Evolutionary conservation across 1,139 yeast genomes (phyloP).

Genomic region (Keqinozyma sinolaborantium): DNA sequence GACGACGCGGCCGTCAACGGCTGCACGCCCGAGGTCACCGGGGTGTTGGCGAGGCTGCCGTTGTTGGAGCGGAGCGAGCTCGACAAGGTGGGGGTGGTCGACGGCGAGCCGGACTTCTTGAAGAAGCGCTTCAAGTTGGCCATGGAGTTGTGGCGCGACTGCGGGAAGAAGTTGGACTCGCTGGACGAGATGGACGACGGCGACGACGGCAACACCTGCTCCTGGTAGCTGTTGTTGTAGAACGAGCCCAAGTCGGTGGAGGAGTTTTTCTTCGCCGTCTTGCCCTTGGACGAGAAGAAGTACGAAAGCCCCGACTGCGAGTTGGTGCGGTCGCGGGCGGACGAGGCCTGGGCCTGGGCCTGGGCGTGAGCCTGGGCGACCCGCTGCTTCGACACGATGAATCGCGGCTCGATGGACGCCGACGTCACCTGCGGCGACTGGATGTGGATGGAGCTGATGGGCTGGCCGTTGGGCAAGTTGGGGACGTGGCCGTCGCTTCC

Average conservation of each 20-base stretch:
- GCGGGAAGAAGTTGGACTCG: conserved; percentile 30
- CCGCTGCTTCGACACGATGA: conserved; percentile 69
- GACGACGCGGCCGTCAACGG: conserved; percentile 18
- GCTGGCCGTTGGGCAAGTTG: conserved; percentile 51
- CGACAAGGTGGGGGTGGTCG: conserved; percentile 33
- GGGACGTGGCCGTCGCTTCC: conserved; percentile 30
- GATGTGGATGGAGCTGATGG: conserved; percentile 58
- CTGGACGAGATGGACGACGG: conserved; percentile 38
- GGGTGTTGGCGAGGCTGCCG: conserved; percentile 15
- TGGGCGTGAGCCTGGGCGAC: conserved; percentile 55
- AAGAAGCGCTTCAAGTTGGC: conserved; percentile 65
- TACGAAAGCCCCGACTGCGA: conserved; percentile 52
- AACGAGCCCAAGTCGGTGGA: conserved; percentile 45
- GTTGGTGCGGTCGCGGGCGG: conserved; percentile 32
- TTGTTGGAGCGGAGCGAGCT: conserved; percentile 33
- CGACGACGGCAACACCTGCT: conserved; percentile 27
- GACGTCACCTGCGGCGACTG: conserved; percentile 63
- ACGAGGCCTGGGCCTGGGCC: conserved; percentile 25
- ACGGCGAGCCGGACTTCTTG: conserved; percentile 39
- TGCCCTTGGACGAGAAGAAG: conserved; percentile 38
- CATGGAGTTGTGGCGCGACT: conserved; percentile 66
- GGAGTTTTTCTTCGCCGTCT: conserved; percentile 23
- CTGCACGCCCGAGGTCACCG: conserved; percentile 9
- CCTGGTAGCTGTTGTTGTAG: conserved; percentile 41
- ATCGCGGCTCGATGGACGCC: conserved; percentile 63